Conservation (phyloP, 2,329 filamentous ascomycete species). For the Penicillium janthinellum region DNA sequence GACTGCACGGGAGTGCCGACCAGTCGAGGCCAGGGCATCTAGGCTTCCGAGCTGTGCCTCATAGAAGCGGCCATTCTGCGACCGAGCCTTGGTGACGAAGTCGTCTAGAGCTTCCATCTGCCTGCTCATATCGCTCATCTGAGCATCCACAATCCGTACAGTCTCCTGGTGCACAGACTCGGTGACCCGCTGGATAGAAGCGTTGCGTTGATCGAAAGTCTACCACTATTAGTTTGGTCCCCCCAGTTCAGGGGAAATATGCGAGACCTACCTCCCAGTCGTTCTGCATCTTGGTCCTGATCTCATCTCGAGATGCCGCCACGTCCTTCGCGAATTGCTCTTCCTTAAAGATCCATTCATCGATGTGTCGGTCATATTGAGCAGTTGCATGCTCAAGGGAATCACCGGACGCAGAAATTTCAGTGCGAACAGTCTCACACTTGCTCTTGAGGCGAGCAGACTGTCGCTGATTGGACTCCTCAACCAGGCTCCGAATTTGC, state of each 20-base stretch:
- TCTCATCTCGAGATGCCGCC: constrained; percentile 69
- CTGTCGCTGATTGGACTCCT: constrained; percentile 71
- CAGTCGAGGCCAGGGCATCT: constrained; percentile 64
- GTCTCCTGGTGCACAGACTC: constrained; percentile 89
- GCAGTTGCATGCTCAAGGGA: constrained; percentile 66
- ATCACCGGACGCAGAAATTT: constrained; percentile 65
- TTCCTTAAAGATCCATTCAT: constrained; percentile 71
- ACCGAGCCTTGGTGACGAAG: constrained; percentile 79
- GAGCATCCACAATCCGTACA: constrained; percentile 82
- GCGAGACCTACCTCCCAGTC: constrained; percentile 72
- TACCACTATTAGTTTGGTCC: constrained; percentile 40
- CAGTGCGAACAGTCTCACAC: constrained; percentile 63
- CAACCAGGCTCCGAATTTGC: constrained; percentile 78
- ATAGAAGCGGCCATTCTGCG: constrained; percentile 78
- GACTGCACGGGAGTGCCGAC: constrained; percentile 71
- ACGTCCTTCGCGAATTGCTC: constrained; percentile 70
- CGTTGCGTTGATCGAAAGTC: constrained; percentile 75
- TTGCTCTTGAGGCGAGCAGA: constrained; percentile 69
- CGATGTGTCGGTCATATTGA: constrained; percentile 71
- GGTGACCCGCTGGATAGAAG: constrained; percentile 79
- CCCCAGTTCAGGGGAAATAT: background rate
- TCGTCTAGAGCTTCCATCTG: constrained; percentile 90
- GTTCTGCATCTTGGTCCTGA: constrained; percentile 80
- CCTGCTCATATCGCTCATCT: constrained; percentile 81
- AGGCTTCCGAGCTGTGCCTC: constrained; percentile 68